Evolutionary conservation across 805 yeast species (phyloP).

Genomic region (Candida takata): DNA sequence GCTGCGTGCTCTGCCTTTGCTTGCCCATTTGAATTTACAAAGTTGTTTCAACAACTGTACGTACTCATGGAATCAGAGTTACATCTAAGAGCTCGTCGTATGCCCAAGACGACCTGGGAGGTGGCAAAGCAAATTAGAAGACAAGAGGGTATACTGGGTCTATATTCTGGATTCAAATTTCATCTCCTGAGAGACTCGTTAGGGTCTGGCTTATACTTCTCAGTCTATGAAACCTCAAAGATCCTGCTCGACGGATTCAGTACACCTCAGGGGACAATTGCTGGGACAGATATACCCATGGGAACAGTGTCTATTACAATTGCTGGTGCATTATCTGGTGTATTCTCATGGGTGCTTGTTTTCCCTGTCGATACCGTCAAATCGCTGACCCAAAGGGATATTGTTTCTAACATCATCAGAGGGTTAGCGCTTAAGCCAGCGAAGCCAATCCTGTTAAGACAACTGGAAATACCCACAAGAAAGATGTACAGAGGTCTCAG

Average conservation of each 20-base stretch:
- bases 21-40: constrained; percentile 83
- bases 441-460: constrained; percentile 28
- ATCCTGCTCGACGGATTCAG: constrained; percentile 30
- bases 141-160: constrained; percentile 53
- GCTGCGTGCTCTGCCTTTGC: constrained; percentile 55
- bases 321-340: constrained; percentile 79
- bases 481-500: constrained; percentile 72
- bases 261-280: constrained; percentile 24
- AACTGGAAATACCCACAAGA: constrained; percentile 34
- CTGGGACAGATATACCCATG: constrained; percentile 25
- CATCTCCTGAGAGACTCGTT: constrained; percentile 64
- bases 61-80: constrained; percentile 29
- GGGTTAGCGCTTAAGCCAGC: constrained; percentile 37
- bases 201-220: constrained; percentile 67
- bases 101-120: constrained; percentile 31
- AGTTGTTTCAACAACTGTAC: constrained; percentile 69
- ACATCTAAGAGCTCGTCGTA: constrained; percentile 26
- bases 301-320: constrained; percentile 44
- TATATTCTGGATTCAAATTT: constrained; percentile 67
- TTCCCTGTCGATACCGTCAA: constrained; percentile 82
- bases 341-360: constrained; percentile 64
- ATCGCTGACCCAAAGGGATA: constrained; percentile 66
- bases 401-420: constrained; percentile 60
- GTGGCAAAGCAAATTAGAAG: constrained; percentile 48
- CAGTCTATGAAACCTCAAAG: constrained; percentile 70